A percentile compares a stretch with the other conserved stretches of the same genome.
phyloP scores from a whole-genome alignment of 2,329 filamentous ascomycete species.

The Penicillium paneum region DNA sequence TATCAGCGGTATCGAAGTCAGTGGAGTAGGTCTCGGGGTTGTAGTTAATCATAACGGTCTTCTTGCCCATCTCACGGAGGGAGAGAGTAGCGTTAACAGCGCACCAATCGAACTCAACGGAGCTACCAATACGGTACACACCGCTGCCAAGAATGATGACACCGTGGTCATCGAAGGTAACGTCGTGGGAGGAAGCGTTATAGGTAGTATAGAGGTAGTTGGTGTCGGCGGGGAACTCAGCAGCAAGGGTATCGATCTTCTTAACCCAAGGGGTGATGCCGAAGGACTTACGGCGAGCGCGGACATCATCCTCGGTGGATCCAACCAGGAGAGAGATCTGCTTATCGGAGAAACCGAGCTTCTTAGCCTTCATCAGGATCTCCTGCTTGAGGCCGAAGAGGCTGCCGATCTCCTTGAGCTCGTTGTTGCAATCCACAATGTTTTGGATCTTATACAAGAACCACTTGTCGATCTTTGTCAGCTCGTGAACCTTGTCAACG shows the following conservation, averaged over 20 bases:
- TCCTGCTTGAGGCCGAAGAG: constrained; percentile 85
- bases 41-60: constrained; percentile 96
- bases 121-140: constrained; percentile 96
- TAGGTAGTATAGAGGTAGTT: constrained; percentile 98
- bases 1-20: constrained; percentile 85
- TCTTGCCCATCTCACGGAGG: constrained; percentile 81
- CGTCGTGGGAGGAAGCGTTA: constrained; percentile 90
- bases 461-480: constrained; percentile 99
- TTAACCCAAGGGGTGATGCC: constrained; percentile 95
- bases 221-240: constrained; percentile 90
- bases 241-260: constrained; percentile 95
- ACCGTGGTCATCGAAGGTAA: constrained; percentile 89
- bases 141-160: constrained; percentile 86
- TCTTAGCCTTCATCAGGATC: constrained; percentile 86
- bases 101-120: constrained; percentile 99
- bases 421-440: constrained; percentile 84
- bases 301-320: constrained; percentile 83
- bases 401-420: constrained; percentile 79
- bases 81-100: constrained; percentile 85
- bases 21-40: constrained; percentile 80
- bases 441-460: constrained; percentile 98
- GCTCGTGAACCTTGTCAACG: constrained; percentile 84
- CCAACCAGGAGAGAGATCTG: constrained; percentile 87
- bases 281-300: constrained; percentile 77
- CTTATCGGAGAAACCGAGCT: constrained; percentile 94